These are phyloP conservation scores for Camellia japonica DNA, from an alignment of 148 eudicot genomes.

Conservation along the genomic window DNA sequence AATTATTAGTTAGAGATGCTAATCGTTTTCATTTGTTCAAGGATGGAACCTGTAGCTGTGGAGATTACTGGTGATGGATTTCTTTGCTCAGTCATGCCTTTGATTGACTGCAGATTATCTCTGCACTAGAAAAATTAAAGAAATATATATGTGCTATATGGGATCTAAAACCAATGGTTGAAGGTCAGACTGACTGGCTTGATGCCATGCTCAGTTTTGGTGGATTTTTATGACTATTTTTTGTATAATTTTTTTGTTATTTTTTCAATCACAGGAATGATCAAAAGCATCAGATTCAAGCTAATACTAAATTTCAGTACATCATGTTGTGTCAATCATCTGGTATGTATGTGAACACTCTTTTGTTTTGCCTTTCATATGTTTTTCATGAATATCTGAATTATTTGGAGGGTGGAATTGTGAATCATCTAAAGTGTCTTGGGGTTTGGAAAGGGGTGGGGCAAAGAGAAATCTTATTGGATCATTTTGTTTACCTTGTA, in stretches of 20 bases:
- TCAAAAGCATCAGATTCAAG: not conserved
- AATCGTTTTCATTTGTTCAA: conserved; percentile 43
- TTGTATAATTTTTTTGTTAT: not conserved
- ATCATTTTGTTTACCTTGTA: not conserved
- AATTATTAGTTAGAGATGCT: conserved; percentile 39
- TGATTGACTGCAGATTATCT: not conserved
- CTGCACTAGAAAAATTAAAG: not conserved
- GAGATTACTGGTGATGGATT: conserved; percentile 28
- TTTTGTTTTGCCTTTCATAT: not conserved
- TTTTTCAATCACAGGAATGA: not conserved
- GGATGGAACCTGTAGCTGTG: conserved; percentile 35
- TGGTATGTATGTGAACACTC: not conserved
- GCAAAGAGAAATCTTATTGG: not conserved
- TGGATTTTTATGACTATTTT: not conserved
- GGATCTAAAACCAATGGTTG: not conserved
- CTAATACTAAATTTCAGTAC: not conserved
- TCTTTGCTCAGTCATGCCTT: not conserved
- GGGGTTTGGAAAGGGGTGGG: not conserved
- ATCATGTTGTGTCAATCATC: not conserved
- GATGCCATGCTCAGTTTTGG: not conserved
- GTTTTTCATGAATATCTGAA: not conserved
- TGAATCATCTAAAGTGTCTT: not conserved
- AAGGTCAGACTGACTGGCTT: conserved; percentile 9
- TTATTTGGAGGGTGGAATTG: not conserved
- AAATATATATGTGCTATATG: not conserved